phyloP scores from a whole-genome alignment of 768 basidiomycete species.

The Russula brevipes region DNA sequence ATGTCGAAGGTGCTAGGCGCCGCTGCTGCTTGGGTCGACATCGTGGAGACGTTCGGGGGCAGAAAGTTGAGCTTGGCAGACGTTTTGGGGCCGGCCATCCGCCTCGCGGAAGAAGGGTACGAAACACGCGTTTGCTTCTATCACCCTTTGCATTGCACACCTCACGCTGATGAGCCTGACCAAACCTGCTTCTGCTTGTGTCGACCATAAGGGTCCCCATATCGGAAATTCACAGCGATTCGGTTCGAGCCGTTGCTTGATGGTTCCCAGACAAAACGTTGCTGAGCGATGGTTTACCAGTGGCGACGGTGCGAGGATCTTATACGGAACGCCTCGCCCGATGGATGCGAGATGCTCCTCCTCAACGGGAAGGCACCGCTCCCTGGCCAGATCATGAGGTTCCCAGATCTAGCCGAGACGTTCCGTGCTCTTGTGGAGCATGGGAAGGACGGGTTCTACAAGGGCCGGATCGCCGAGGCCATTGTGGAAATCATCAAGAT shows the following conservation, averaged over 20 bases:
- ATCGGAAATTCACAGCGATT: conserved; percentile 68
- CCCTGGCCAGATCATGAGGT: conserved; percentile 76
- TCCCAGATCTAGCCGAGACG: conserved; percentile 78
- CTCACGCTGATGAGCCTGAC: no score
- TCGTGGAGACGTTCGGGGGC: conserved; percentile 76
- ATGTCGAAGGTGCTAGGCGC: conserved; percentile 55
- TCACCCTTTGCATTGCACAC: no score
- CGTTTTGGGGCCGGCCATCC: conserved; percentile 82
- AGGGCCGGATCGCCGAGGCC: conserved; percentile 82
- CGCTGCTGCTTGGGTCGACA: conserved; percentile 95
- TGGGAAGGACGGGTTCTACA: conserved; percentile 93
- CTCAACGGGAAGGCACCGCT: conserved; percentile 77
- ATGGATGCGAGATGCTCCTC: conserved; percentile 80
- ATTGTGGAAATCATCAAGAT: conserved; percentile 82
- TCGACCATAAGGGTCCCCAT: conserved; percentile 64
- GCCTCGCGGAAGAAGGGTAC: conserved; percentile 87
- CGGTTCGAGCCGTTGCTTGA: conserved; percentile 37
- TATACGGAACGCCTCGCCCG: conserved; percentile 79
- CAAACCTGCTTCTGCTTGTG: no score
- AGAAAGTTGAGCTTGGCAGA: conserved; percentile 63
- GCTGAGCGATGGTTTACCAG: conserved; percentile 29
- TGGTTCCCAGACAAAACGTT: conserved; percentile 5
- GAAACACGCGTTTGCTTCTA: not conserved
- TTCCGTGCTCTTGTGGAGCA: conserved; percentile 74
- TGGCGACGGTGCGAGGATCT: conserved; percentile 61